These are phyloP conservation scores for Diaporthe sp. DNA, from an alignment of 2,329 filamentous ascomycete species.

Conservation along the genomic window DNA sequence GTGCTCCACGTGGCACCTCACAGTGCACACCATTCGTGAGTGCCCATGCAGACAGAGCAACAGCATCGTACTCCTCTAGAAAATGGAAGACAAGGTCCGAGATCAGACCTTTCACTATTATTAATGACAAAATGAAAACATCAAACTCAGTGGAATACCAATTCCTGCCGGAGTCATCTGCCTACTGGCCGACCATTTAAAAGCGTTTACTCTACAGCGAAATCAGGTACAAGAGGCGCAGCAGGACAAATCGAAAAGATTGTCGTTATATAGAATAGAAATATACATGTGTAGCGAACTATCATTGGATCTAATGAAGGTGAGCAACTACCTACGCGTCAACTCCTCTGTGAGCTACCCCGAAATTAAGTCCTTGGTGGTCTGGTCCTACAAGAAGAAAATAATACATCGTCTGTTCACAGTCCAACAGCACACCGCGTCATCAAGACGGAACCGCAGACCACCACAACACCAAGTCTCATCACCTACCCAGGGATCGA, in stretches of 20 bases:
- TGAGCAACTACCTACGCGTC: not conserved
- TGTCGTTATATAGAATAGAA: not conserved
- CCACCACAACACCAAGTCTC: not conserved
- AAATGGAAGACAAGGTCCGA: not conserved
- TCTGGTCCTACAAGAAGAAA: not conserved
- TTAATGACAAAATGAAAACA: not conserved
- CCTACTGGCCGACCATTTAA: not conserved
- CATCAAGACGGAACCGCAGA: too few relatives aligned
- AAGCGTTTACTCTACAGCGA: too few relatives aligned
- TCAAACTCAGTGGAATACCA: not conserved
- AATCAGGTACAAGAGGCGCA: not conserved
- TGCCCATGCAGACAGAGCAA: not conserved
- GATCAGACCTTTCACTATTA: not conserved
- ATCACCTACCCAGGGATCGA: not conserved
- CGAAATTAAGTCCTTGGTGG: too few relatives aligned
- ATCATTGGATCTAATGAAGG: not conserved
- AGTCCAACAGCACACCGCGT: too few relatives aligned
- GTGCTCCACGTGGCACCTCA: not conserved
- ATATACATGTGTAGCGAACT: not conserved
- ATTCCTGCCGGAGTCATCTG: too few relatives aligned
- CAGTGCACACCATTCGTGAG: not conserved
- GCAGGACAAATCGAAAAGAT: too few relatives aligned
- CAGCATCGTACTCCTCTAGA: not conserved
- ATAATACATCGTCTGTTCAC: not conserved
- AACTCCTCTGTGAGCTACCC: not conserved